Percentiles rank a stretch among this genome's conserved stretches.
Evolutionary conservation across 108 stramenopile species (phyloP).

Genomic region (Parmales sp.): DNA sequence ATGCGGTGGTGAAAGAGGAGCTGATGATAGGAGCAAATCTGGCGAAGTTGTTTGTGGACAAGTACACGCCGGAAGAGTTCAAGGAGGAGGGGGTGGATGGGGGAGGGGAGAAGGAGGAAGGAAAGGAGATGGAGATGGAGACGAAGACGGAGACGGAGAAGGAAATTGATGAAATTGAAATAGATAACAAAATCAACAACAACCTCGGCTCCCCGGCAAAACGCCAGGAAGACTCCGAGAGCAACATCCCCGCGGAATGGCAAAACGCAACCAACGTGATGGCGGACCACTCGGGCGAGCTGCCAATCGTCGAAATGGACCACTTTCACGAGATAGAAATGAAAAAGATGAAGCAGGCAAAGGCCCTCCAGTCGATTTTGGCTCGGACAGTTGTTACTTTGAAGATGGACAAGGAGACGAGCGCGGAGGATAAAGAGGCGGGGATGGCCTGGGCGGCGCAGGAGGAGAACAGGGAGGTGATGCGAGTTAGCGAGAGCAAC

Average conservation of each 20-base stretch:
- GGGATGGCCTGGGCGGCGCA: constrained; percentile 4
- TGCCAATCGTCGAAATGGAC: no score
- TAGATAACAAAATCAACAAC: neutral
- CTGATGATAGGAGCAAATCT: no score
- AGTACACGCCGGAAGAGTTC: neutral
- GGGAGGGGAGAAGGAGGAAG: neutral
- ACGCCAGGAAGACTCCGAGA: neutral
- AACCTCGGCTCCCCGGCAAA: neutral
- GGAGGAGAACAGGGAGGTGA: constrained; percentile 3
- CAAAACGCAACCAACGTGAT: neutral
- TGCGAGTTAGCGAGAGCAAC: neutral
- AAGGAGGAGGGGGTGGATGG: neutral
- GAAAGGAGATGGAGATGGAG: neutral
- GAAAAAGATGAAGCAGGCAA: neutral
- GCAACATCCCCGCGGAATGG: neutral
- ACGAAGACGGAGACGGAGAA: neutral
- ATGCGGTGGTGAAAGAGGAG: neutral
- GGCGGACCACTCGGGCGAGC: neutral
- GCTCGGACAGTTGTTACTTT: neutral
- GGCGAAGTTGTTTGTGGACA: neutral
- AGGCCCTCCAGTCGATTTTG: neutral
- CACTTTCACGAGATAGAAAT: neutral
- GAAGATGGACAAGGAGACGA: neutral
- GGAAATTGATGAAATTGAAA: neutral
- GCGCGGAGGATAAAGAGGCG: neutral